Percentiles rank a stretch among this genome's conserved stretches.
Evolutionary conservation across 2,329 filamentous ascomycete genomes (phyloP).

Genomic region (Fusarium xyrophilum): DNA sequence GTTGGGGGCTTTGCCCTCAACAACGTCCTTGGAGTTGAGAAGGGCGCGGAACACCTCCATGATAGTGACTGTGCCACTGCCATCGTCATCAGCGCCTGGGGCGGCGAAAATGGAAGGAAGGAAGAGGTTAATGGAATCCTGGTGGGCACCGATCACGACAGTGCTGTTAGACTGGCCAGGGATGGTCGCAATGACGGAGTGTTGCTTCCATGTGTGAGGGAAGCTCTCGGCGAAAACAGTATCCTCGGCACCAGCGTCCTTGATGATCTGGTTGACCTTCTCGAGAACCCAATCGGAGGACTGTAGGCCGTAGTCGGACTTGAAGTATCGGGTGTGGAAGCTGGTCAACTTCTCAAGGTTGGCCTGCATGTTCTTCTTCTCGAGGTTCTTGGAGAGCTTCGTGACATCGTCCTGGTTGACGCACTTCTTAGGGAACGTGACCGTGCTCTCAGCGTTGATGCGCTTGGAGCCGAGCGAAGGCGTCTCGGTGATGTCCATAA

Average conservation of each 20-base stretch:
- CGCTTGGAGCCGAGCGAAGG: slow-evolving; percentile 61
- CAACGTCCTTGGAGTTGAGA: slow-evolving; percentile 73
- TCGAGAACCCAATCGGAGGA: slow-evolving; percentile 87
- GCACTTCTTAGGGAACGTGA: slow-evolving; percentile 73
- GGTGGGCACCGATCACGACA: slow-evolving; percentile 88
- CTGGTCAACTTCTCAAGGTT: slow-evolving; percentile 80
- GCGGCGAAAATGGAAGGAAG: slow-evolving; percentile 83
- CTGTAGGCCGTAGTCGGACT: slow-evolving; percentile 77
- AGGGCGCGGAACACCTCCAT: slow-evolving; percentile 87
- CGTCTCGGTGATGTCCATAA: slow-evolving; percentile 92
- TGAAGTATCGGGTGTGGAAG: slow-evolving; percentile 85
- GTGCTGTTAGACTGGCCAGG: slow-evolving; percentile 86
- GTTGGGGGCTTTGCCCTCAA: slow-evolving; percentile 76
- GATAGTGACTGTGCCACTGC: slow-evolving; percentile 91
- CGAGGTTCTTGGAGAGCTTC: slow-evolving; percentile 71
- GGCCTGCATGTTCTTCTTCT: slow-evolving; percentile 76
- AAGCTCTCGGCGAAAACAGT: slow-evolving; percentile 77
- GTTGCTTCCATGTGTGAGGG: slow-evolving; percentile 84
- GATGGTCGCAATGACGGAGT: slow-evolving; percentile 89
- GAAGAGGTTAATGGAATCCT: slow-evolving; percentile 95
- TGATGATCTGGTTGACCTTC: slow-evolving; percentile 75
- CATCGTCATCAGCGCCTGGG: slow-evolving; percentile 95
- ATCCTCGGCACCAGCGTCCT: slow-evolving; percentile 71
- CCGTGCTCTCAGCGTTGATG: slow-evolving; percentile 41
- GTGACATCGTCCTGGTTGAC: slow-evolving; percentile 69